Percentiles rank a stretch among this genome's conserved stretches.
These are phyloP conservation scores for Termitomyces bulborhizus DNA, from an alignment of 768 basidiomycete species.

Conservation along the genomic window DNA sequence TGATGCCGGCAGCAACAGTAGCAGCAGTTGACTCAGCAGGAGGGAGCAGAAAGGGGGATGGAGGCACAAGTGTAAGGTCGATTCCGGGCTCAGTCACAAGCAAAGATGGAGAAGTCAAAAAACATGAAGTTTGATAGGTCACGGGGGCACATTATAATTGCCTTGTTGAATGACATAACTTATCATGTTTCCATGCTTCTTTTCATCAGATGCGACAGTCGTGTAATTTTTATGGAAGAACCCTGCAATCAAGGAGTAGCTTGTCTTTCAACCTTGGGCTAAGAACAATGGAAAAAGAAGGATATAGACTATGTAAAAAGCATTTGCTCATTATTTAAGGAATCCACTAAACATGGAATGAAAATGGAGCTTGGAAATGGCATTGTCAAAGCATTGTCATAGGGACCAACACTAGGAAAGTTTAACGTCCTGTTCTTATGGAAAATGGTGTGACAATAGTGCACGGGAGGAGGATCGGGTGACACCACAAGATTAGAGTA, in stretches of 20 bases:
- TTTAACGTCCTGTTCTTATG: neutral
- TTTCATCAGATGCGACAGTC: neutral
- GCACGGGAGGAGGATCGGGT: neutral
- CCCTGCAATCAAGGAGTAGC: neutral
- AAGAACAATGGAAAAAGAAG: neutral
- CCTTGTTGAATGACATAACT: too few species aligned
- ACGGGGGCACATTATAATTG: too few species aligned
- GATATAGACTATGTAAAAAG: neutral
- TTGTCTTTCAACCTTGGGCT: neutral
- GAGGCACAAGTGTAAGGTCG: too few species aligned
- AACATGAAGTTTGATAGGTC: too few species aligned
- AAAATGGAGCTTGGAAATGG: neutral
- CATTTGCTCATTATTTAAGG: neutral
- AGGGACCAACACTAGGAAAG: neutral
- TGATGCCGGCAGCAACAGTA: too few species aligned
- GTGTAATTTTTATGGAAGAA: neutral
- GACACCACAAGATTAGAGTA: neutral
- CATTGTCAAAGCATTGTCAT: neutral
- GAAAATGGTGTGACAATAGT: neutral
- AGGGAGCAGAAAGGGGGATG: too few species aligned
- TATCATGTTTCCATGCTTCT: too few species aligned
- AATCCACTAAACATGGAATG: neutral
- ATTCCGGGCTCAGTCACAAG: too few species aligned
- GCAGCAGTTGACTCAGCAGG: too few species aligned
- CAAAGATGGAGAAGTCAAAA: too few species aligned